Evolutionary conservation across 2,329 filamentous ascomycete species (phyloP).

Genomic region (Lasiodiplodia sp.): DNA sequence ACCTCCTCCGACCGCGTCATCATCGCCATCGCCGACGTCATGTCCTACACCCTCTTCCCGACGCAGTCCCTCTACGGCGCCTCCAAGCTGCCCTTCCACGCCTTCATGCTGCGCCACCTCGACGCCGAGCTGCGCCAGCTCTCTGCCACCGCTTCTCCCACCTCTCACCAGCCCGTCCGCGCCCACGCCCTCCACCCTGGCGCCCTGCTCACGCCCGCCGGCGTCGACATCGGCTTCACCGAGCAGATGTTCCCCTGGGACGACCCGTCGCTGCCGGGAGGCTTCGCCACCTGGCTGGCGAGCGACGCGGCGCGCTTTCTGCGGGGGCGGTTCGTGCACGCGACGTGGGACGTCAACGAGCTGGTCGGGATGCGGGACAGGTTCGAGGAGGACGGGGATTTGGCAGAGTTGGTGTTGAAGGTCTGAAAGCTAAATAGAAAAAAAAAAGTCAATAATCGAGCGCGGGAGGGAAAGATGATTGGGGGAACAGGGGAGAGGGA

Average conservation of each 20-base stretch:
- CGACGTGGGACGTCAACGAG: constrained; percentile 44
- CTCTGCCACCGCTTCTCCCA: not conserved
- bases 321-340: constrained; percentile 34
- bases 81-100: constrained; percentile 20
- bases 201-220: not conserved
- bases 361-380: constrained; percentile 28
- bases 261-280: not conserved
- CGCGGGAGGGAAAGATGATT: not conserved
- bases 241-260: not conserved
- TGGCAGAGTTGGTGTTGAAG: not conserved
- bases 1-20: not conserved
- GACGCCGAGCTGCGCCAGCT: constrained; percentile 19
- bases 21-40: constrained; percentile 24
- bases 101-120: constrained; percentile 27
- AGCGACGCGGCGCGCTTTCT: constrained; percentile 36
- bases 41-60: constrained; percentile 8
- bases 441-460: too few species aligned
- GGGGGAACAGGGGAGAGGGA: too few species aligned
- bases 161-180: not conserved
- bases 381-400: not conserved
- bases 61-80: constrained; percentile 30
- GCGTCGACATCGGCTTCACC: not conserved
- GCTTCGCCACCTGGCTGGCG: constrained; percentile 44
- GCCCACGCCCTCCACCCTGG: not conserved
- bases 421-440: too few species aligned